A percentile compares a stretch with the other conserved stretches of the same genome.
phyloP scores from a whole-genome alignment of 2,329 filamentous ascomycete species.

The Aaosphaeria pasadenensis region DNA sequence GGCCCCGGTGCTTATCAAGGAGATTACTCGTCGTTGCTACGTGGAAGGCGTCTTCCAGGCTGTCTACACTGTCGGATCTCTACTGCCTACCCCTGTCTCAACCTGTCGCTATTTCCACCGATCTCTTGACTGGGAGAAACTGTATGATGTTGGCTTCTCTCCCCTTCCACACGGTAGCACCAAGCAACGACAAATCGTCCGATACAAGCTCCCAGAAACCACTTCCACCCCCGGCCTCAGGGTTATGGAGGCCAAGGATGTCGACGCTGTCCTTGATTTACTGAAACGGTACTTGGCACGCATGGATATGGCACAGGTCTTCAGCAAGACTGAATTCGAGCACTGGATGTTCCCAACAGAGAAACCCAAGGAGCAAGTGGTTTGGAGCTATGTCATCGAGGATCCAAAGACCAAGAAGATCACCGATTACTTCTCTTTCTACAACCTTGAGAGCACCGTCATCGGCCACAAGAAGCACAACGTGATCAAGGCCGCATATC shows the following conservation, averaged over 20 bases:
- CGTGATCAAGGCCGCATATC: slow-evolving; percentile 83
- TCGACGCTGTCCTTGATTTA: slow-evolving; percentile 71
- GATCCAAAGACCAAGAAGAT: slow-evolving; percentile 70
- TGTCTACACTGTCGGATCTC: slow-evolving; percentile 89
- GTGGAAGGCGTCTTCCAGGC: slow-evolving; percentile 85
- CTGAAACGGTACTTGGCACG: slow-evolving; percentile 74
- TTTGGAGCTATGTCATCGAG: slow-evolving; percentile 91
- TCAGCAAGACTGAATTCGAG: slow-evolving; percentile 73
- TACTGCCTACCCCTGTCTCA: slow-evolving; percentile 87
- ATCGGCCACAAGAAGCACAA: slow-evolving; percentile 78
- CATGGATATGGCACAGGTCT: slow-evolving; percentile 82
- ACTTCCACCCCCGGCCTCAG: slow-evolving; percentile 75
- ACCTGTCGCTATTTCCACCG: slow-evolving; percentile 96
- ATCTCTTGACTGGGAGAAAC: slow-evolving; percentile 90
- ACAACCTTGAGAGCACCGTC: slow-evolving; percentile 88
- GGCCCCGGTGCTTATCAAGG: slow-evolving; percentile 92
- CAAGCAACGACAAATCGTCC: slow-evolving; percentile 78
- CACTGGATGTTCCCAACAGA: slow-evolving; percentile 81
- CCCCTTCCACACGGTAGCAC: slow-evolving; percentile 81
- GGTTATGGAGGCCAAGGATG: slow-evolving; percentile 74
- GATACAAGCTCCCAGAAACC: slow-evolving; percentile 75
- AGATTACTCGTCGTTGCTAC: slow-evolving; percentile 92
- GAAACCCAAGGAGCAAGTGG: slow-evolving; percentile 63
- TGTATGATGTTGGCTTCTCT: slow-evolving; percentile 92
- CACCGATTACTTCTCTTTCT: slow-evolving; percentile 97